Evolutionary conservation across 257 asterid species (phyloP).

Genomic region (Gentiana dahurica): DNA sequence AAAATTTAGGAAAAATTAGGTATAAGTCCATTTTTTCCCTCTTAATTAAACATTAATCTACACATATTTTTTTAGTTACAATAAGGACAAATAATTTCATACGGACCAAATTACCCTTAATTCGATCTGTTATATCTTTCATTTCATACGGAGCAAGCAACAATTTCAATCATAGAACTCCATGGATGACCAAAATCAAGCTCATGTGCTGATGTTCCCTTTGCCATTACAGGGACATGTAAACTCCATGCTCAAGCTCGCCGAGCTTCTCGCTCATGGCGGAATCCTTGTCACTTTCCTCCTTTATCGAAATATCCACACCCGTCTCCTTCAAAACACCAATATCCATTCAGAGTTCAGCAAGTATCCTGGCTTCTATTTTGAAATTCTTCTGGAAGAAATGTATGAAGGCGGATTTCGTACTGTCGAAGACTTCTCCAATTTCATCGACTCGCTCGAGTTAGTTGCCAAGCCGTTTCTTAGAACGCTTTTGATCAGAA

Average conservation of each 20-base stretch:
- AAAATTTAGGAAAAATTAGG: too few species aligned
- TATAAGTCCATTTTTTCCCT: too few species aligned
- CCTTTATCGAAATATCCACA: conserved; percentile 7
- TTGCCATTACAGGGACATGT: conserved; percentile 26
- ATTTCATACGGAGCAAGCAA: too few species aligned
- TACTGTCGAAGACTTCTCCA: not conserved
- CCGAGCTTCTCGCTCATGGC: conserved; percentile 22
- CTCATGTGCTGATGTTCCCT: conserved; percentile 21
- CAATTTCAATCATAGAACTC: too few species aligned
- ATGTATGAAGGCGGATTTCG: conserved; percentile 2
- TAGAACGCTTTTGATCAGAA: not conserved
- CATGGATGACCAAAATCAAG: conserved; percentile 10
- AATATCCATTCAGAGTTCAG: conserved; percentile 11
- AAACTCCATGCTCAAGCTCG: conserved; percentile 26
- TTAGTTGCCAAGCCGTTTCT: not conserved
- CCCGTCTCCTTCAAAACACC: conserved; percentile 15
- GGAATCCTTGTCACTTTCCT: conserved; percentile 16
- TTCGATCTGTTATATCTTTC: too few species aligned
- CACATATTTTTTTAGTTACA: too few species aligned
- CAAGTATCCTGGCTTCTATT: conserved; percentile 10
- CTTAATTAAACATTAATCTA: too few species aligned
- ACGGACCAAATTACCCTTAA: too few species aligned
- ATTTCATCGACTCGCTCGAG: not conserved
- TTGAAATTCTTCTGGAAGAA: conserved; percentile 14
- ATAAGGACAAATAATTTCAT: too few species aligned